These are phyloP conservation scores for Aspergillus udagawae DNA, from an alignment of 2,329 filamentous ascomycete species.

Conservation along the genomic window DNA sequence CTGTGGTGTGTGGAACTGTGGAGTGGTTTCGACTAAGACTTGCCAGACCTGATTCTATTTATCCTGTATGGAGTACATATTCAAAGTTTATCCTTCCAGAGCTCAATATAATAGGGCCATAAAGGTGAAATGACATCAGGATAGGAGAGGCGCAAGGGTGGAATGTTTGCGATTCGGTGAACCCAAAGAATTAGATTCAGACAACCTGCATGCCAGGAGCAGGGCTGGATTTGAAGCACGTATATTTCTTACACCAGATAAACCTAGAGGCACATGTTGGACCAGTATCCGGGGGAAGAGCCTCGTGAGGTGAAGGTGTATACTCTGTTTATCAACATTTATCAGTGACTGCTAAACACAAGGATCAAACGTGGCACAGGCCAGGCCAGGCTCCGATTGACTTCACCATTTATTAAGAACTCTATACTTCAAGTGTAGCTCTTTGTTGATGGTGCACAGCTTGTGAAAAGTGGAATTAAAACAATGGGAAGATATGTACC, in stretches of 20 bases:
- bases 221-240: not conserved
- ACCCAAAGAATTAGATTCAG: not conserved
- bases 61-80: not conserved
- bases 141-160: not conserved
- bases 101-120: not conserved
- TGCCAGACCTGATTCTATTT: not conserved
- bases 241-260: not conserved
- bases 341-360: not conserved
- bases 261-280: not conserved
- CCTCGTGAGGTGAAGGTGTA: not conserved
- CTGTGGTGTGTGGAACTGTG: not conserved
- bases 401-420: too few relatives aligned
- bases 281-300: not conserved
- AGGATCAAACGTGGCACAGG: not conserved
- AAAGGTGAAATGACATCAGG: not conserved
- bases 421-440: too few relatives aligned
- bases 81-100: not conserved
- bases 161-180: constrained; percentile 2
- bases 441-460: too few relatives aligned
- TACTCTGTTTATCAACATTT: not conserved
- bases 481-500: too few relatives aligned
- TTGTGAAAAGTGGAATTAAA: not conserved
- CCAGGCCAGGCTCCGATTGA: not conserved
- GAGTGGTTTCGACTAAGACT: not conserved
- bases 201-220: not conserved